Percentiles rank a stretch among this genome's conserved stretches.
These are phyloP conservation scores for Neopestalotiopsis clavispora DNA, from an alignment of 2,329 filamentous ascomycete species.

Conservation along the genomic window DNA sequence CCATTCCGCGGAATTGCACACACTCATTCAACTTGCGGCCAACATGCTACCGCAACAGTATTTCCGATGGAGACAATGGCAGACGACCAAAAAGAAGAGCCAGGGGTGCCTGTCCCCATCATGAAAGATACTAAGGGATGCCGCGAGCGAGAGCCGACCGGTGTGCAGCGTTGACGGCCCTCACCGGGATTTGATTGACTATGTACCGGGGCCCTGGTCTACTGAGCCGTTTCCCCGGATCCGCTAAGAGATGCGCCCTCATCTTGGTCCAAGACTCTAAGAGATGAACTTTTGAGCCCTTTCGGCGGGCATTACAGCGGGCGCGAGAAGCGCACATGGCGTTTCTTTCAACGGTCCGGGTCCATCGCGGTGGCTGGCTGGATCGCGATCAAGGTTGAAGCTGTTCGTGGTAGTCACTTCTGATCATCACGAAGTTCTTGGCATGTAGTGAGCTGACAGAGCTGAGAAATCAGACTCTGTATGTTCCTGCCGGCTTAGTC, in stretches of 20 bases:
- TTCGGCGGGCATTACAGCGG: not conserved
- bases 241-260: not conserved
- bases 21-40: not conserved
- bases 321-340: not conserved
- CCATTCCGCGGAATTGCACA: not conserved
- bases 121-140: not conserved
- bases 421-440: not conserved
- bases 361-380: not conserved
- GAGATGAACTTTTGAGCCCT: not conserved
- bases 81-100: not conserved
- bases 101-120: not conserved
- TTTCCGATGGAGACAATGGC: not conserved
- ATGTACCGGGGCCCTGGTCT: not conserved
- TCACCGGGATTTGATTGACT: not conserved
- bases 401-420: not conserved
- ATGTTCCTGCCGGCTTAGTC: not conserved
- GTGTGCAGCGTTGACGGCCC: constrained; percentile 9
- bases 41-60: not conserved
- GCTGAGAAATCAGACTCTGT: not conserved
- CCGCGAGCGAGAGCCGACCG: constrained; percentile 14
- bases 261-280: not conserved
- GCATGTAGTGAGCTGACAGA: not conserved
- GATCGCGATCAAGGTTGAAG: not conserved
- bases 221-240: constrained; percentile 12
- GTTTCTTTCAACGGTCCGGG: not conserved